These are phyloP conservation scores for Penicillium fimorum DNA, from an alignment of 495 filamentous ascomycete species.

Conservation along the genomic window DNA sequence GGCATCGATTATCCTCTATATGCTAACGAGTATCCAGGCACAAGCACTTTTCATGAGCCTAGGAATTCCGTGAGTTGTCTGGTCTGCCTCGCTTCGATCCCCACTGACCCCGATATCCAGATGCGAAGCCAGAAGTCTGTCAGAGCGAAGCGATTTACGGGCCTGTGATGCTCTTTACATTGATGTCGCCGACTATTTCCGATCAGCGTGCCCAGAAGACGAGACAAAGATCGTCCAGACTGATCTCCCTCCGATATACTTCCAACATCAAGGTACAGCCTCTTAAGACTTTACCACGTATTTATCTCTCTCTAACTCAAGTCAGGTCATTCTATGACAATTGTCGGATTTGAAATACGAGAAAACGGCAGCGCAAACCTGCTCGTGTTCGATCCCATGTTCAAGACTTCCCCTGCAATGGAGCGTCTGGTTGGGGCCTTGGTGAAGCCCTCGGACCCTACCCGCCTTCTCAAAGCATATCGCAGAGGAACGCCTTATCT, in stretches of 20 bases:
- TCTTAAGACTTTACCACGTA: not conserved
- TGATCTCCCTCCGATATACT: conserved; percentile 77
- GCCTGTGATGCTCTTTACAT: conserved; percentile 60
- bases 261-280: conserved; percentile 71
- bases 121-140: conserved; percentile 54
- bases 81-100: not conserved
- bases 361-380: conserved; percentile 65
- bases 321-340: conserved; percentile 85
- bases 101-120: conserved; percentile 24
- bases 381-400: conserved; percentile 88
- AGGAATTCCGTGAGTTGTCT: conserved; percentile 58
- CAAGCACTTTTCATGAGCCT: conserved; percentile 74
- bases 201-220: conserved; percentile 40
- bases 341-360: conserved; percentile 77
- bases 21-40: conserved; percentile 52
- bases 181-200: conserved; percentile 73
- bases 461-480: conserved; percentile 65
- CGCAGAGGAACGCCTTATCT: conserved; percentile 66
- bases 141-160: conserved; percentile 33
- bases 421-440: conserved; percentile 50
- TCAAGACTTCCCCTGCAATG: conserved; percentile 65
- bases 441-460: conserved; percentile 48
- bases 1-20: not conserved
- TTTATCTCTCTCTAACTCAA: not conserved
- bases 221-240: conserved; percentile 62